Conservation (phyloP, 2,329 filamentous ascomycete genomes). For the Intubia oerlemansii region DNA sequence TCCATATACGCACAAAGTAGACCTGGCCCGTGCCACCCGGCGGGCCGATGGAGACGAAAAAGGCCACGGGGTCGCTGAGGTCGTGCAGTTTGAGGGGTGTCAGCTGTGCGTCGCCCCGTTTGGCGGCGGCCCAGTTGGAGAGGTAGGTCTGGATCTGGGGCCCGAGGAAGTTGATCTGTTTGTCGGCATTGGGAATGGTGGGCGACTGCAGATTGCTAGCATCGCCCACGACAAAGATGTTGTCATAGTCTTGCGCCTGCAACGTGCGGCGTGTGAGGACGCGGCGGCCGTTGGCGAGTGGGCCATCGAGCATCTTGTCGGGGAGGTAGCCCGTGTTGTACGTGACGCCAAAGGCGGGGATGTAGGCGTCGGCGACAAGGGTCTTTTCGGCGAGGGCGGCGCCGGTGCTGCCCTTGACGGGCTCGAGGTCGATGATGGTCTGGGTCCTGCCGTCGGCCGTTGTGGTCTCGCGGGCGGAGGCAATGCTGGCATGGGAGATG, state of each 20-base stretch:
- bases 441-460: slow-evolving; percentile 2
- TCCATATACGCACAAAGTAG: too few relatives aligned
- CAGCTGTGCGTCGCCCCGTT: too few relatives aligned
- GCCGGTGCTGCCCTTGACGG: too few relatives aligned
- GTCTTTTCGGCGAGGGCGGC: too few relatives aligned
- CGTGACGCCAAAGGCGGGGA: slow-evolving; percentile 31
- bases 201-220: slow-evolving; percentile 11
- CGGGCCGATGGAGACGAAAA: too few relatives aligned
- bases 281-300: slow-evolving; percentile 9
- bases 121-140: too few relatives aligned
- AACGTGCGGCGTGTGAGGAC: slow-evolving; percentile 10
- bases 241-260: slow-evolving; percentile 11
- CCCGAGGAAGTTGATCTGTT: slow-evolving; percentile 9
- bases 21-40: too few relatives aligned
- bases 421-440: too few relatives aligned
- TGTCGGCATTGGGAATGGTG: slow-evolving; percentile 8
- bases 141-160: slow-evolving; percentile 9
- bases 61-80: too few relatives aligned
- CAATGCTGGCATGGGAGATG: slow-evolving; percentile 26
- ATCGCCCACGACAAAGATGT: slow-evolving; percentile 13
- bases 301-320: slow-evolving; percentile 19
- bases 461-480: slow-evolving; percentile 23
- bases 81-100: too few relatives aligned
- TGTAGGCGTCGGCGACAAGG: slow-evolving; percentile 26
- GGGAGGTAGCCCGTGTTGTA: slow-evolving; percentile 34